Evolutionary conservation across 441 rosid species (phyloP).

Genomic region (Syzygium malaccense): DNA sequence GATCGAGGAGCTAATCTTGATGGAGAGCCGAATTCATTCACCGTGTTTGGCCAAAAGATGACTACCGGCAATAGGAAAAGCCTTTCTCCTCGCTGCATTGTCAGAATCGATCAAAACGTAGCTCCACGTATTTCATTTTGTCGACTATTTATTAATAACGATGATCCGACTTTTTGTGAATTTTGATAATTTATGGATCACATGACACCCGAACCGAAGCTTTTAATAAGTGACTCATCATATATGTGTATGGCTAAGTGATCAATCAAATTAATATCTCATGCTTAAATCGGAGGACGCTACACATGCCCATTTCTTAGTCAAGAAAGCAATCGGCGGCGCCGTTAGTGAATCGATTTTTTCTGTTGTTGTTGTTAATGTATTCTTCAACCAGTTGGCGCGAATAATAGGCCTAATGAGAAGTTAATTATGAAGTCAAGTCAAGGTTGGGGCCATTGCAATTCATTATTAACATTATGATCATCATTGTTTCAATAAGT

Average conservation of each 20-base stretch:
- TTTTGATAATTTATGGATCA: neutral
- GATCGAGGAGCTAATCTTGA: too few relatives aligned
- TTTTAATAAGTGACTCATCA: neutral
- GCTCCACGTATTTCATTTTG: neutral
- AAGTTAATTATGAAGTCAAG: neutral
- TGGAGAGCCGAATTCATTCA: neutral
- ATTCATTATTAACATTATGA: neutral
- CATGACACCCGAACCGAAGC: neutral
- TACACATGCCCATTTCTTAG: neutral
- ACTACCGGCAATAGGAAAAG: neutral
- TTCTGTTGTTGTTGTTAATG: neutral
- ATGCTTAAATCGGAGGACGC: neutral
- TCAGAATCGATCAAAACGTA: neutral
- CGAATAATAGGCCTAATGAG: neutral
- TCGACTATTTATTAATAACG: too few relatives aligned
- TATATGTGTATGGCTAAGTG: neutral
- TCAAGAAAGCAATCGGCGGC: neutral
- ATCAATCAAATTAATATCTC: neutral
- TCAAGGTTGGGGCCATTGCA: neutral
- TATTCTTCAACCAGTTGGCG: neutral
- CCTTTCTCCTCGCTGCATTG: fast-evolving
- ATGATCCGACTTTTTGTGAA: too few relatives aligned
- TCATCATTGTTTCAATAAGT: neutral
- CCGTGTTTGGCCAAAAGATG: neutral
- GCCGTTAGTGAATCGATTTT: neutral